Conservation (phyloP, 768 basidiomycete species). For the Leccinellum albellum region DNA sequence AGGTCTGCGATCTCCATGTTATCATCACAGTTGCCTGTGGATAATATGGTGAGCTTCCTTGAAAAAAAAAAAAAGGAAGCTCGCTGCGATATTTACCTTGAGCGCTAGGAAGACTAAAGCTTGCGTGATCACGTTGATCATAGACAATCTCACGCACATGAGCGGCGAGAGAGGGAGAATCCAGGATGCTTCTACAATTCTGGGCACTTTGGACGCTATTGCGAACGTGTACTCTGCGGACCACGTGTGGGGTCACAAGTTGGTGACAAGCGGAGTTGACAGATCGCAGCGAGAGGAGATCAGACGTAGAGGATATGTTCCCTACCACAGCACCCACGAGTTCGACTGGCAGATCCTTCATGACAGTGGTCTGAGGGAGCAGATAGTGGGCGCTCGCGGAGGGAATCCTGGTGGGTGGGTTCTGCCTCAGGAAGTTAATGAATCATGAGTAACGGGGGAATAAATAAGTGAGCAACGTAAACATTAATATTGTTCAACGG, state of each 20-base stretch:
- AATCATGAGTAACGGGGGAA: no score
- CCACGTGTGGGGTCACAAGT: constrained; percentile 24
- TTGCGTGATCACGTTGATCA: constrained; percentile 24
- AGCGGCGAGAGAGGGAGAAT: constrained; percentile 18
- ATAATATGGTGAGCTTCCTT: background rate
- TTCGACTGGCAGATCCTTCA: constrained; percentile 28
- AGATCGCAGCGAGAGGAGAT: constrained; percentile 26
- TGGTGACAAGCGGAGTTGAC: constrained; percentile 23
- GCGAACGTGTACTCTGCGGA: constrained; percentile 20
- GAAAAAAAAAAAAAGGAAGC: no score
- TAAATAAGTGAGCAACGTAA: no score
- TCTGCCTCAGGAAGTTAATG: no score
- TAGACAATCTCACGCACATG: constrained; percentile 29
- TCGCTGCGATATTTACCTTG: constrained; percentile 6
- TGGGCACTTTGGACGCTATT: constrained; percentile 28
- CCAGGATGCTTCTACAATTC: constrained; percentile 21
- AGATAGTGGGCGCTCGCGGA: no score
- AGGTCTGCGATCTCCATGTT: background rate
- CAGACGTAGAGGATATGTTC: constrained; percentile 20
- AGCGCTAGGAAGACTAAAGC: constrained; percentile 19
- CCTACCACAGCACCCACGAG: constrained; percentile 24
- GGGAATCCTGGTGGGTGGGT: no score
- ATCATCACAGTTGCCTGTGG: background rate
- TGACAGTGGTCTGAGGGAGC: background rate
- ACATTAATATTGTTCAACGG: no score